phyloP scores from a whole-genome alignment of 176 grass and related monocot genomes.

The Cenchrus americanus region DNA sequence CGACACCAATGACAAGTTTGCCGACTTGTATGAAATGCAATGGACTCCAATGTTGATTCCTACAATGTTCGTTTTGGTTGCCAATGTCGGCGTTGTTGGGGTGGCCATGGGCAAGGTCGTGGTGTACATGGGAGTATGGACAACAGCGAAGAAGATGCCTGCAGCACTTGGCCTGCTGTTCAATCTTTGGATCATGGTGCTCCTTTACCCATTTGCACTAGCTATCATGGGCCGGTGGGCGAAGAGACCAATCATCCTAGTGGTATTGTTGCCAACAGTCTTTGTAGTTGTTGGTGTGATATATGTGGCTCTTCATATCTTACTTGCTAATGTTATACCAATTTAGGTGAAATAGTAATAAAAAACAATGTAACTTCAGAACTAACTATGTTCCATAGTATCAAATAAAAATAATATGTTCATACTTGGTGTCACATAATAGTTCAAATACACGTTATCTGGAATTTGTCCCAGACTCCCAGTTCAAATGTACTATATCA shows the following conservation, averaged over 20 bases:
- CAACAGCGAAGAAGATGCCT: slow-evolving; percentile 31
- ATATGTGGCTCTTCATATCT: slow-evolving; percentile 46
- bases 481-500: too few species aligned
- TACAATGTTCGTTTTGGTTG: slow-evolving; percentile 21
- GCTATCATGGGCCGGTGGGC: slow-evolving; percentile 53
- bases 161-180: slow-evolving; percentile 47
- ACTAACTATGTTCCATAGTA: neutral
- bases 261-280: slow-evolving; percentile 33
- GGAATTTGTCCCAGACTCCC: neutral
- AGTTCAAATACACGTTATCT: neutral
- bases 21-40: slow-evolving; percentile 46
- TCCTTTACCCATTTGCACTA: slow-evolving; percentile 56
- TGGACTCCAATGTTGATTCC: slow-evolving; percentile 53
- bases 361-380: neutral
- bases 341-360: slow-evolving; percentile 32
- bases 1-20: slow-evolving; percentile 36
- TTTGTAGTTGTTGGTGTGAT: slow-evolving; percentile 38
- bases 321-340: slow-evolving; percentile 19
- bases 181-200: slow-evolving; percentile 50
- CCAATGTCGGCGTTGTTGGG: slow-evolving; percentile 45
- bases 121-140: slow-evolving; percentile 46
- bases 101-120: slow-evolving; percentile 43
- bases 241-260: slow-evolving; percentile 44
- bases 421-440: neutral
- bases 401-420: slow-evolving; percentile 21